Conservation (phyloP, 2,329 filamentous ascomycete species). For the Penicillium palitans region DNA sequence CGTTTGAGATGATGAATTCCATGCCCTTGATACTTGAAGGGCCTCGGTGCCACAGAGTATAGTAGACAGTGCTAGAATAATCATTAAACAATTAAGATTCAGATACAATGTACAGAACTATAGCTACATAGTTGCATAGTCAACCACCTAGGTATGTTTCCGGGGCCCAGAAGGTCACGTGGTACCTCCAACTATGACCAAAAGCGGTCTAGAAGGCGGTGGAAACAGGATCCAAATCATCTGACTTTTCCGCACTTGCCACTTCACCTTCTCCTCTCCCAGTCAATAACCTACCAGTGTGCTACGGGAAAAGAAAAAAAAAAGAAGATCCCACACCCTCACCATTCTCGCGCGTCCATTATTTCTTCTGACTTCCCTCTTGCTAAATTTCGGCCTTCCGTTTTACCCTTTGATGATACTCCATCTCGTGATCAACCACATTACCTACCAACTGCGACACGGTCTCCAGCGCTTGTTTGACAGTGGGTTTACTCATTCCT, state of each 20-base stretch:
- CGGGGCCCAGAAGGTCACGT: background rate
- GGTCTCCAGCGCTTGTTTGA: background rate
- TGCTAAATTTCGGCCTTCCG: background rate
- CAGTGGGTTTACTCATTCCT: background rate
- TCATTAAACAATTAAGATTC: background rate
- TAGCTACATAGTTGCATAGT: no score
- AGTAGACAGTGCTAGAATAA: background rate
- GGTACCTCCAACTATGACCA: background rate
- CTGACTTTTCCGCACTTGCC: conserved; percentile 23
- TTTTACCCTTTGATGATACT: background rate
- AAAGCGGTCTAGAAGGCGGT: conserved; percentile 21
- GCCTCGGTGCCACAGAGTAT: background rate
- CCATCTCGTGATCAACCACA: background rate
- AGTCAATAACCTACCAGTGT: background rate
- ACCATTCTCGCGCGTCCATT: background rate
- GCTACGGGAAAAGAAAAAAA: background rate
- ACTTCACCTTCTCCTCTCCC: conserved; percentile 10
- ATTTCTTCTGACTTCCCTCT: background rate
- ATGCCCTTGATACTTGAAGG: background rate
- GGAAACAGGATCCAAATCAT: background rate
- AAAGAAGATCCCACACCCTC: background rate
- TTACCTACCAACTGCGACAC: background rate
- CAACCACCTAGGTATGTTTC: background rate
- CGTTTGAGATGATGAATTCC: background rate
- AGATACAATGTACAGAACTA: background rate